phyloP scores from a whole-genome alignment of 768 basidiomycete genomes.

The Obba rivulosa region DNA sequence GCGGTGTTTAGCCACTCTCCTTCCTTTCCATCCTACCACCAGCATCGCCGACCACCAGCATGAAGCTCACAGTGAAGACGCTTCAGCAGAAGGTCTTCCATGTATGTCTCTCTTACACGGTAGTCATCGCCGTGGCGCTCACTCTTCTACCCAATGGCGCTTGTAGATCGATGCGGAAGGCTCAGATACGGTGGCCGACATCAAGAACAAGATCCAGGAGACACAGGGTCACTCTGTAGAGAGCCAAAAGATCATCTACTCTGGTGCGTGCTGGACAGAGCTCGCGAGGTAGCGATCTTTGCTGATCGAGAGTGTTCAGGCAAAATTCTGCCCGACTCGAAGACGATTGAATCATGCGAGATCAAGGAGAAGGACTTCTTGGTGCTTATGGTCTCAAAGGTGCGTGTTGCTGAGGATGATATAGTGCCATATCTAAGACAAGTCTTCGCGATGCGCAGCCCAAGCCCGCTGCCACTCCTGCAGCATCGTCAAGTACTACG shows the following conservation, averaged over 20 bases:
- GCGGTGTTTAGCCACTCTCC: constrained; percentile 3
- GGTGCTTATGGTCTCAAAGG: constrained; percentile 99
- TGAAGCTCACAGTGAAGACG: constrained; percentile 96
- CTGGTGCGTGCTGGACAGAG: constrained; percentile 45
- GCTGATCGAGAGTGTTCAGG: constrained; percentile 40
- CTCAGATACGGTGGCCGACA: constrained; percentile 62
- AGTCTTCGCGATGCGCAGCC: constrained; percentile 36
- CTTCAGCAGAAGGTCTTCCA: constrained; percentile 90
- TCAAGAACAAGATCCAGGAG: constrained; percentile 82
- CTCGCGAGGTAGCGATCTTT: constrained; percentile 4
- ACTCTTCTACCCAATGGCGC: no score
- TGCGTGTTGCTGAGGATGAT: constrained; percentile 26
- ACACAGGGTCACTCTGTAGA: constrained; percentile 69
- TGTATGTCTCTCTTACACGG: constrained; percentile 32
- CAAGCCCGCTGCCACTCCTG: constrained; percentile 41
- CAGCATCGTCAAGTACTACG: constrained; percentile 26
- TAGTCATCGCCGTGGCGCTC: not conserved
- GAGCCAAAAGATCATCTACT: constrained; percentile 90
- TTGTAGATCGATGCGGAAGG: constrained; percentile 71
- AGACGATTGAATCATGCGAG: constrained; percentile 80
- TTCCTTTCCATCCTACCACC: constrained; percentile 12
- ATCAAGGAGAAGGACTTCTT: constrained; percentile 99
- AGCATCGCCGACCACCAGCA: constrained; percentile 30
- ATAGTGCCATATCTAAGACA: not conserved
- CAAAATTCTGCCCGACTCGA: constrained; percentile 85